Percentiles rank a stretch among this genome's conserved stretches.
Conservation (phyloP, 768 basidiomycete genomes). For the Paxillus involutus region DNA sequence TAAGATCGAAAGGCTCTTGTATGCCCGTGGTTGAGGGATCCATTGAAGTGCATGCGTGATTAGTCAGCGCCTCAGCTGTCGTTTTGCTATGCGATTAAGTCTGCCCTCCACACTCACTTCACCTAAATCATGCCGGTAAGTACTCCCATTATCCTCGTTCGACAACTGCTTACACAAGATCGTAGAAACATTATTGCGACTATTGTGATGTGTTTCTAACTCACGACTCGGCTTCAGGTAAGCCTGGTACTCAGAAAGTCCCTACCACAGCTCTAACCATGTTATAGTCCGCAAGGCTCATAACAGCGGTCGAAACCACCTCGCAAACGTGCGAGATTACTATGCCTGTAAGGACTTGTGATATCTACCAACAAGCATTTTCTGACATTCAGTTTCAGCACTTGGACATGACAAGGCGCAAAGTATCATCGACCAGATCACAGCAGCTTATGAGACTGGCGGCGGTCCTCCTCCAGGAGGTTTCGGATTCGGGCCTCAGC, state of each 20-base stretch:
- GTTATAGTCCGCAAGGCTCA: constrained; percentile 91
- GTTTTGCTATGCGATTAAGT: constrained; percentile 25
- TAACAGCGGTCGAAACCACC: constrained; percentile 95
- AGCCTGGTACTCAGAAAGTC: constrained; percentile 15
- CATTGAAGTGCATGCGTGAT: constrained; percentile 42
- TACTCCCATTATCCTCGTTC: constrained; percentile 8
- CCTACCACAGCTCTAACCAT: constrained; percentile 9
- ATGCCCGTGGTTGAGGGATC: constrained; percentile 72
- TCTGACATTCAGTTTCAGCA: constrained; percentile 42
- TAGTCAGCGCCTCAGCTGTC: constrained; percentile 21
- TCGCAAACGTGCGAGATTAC: constrained; percentile 95
- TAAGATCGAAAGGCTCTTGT: constrained; percentile 97
- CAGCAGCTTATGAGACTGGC: constrained; percentile 85
- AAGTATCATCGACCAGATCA: constrained; percentile 97
- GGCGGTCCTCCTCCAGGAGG: constrained; percentile 86
- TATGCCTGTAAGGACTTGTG: constrained; percentile 72
- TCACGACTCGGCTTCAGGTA: constrained; percentile 91
- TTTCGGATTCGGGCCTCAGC: constrained; percentile 83
- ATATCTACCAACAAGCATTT: neutral
- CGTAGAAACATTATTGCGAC: constrained; percentile 90
- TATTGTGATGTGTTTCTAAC: constrained; percentile 94
- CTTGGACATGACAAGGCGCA: constrained; percentile 97
- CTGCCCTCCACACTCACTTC: constrained; percentile 25
- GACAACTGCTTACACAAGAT: constrained; percentile 4
- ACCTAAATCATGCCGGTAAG: constrained; percentile 61